Evolutionary conservation across 345 rosid species (phyloP).

Genomic region (Bruguiera sexangula): DNA sequence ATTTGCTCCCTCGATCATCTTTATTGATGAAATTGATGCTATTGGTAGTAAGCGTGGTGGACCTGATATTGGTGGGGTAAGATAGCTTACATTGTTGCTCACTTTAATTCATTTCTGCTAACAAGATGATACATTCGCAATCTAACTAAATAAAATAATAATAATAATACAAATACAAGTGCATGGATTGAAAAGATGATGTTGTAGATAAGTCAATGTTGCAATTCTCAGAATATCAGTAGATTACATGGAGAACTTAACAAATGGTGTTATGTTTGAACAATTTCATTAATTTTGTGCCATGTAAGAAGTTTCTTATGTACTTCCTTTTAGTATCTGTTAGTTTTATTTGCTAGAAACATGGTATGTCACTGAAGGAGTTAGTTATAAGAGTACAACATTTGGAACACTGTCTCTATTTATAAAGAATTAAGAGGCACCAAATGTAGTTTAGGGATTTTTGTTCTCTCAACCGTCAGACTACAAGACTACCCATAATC

Average conservation of each 20-base stretch:
- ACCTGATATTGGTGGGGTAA: slow-evolving; percentile 97
- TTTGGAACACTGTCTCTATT: not conserved
- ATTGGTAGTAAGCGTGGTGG: slow-evolving; percentile 98
- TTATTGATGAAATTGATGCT: slow-evolving; percentile 97
- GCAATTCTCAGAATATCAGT: not conserved
- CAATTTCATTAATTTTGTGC: not conserved
- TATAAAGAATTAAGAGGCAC: not conserved
- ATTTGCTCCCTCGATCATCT: slow-evolving; percentile 87
- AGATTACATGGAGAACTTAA: not conserved
- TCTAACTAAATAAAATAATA: not conserved
- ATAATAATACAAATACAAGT: not conserved
- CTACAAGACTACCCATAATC: too few relatives aligned
- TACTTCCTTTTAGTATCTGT: not conserved
- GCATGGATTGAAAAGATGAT: not conserved
- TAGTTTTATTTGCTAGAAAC: not conserved
- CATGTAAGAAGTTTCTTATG: not conserved
- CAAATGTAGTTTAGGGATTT: not conserved
- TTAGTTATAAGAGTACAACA: not conserved
- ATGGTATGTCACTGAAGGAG: not conserved
- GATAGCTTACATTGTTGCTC: slow-evolving; percentile 15
- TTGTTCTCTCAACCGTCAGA: not conserved
- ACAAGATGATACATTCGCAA: not conserved
- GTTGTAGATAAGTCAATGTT: not conserved
- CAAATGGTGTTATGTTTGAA: not conserved
- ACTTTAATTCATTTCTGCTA: not conserved